Base-by-base conservation (phyloP, 2,329 filamentous ascomycete genomes). In the Verruconis gallopava region DNA sequence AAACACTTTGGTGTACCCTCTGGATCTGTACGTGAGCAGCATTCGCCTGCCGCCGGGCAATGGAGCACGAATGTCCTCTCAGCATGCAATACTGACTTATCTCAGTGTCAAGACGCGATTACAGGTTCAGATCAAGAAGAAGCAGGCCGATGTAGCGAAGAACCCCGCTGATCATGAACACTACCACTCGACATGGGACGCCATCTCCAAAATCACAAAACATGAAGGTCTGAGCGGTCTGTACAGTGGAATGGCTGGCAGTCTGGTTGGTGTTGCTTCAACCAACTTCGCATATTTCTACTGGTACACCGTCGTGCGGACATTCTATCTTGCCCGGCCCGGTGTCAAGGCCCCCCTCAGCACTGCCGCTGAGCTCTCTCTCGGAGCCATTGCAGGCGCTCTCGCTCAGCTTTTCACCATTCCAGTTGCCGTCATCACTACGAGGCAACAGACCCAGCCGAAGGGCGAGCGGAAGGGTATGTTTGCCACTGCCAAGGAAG, bases 241-340 rank as follows among this genome's bases (percentile, higher is more conserved):
- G 5, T 98, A 98, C 55, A 77, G 83, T 40, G 91, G 91, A 46
- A 88, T 98, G 59, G 72, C 77, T 46, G 88, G 89, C 39, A 78
- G 88, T 3, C 69, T 98, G 14, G 66, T 96, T 40, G 91, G 91
- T 42, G 91, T 98, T 25, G 89, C 86, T 1, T 95, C 88, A 19
- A 96, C 89, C 40, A 98, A 98, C 63, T 98, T 98, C 59, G 91
- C 91, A 54, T 98, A 98, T 66, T 98, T 98, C 61, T 98, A 98
- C 67, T 96, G 89, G 88, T 96, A 96, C 61, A 89, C 85, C 4
- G 66, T 91, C 20, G 85, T 95, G 21, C 78, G 91, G 48, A 77
- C 77, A 13, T 62, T 94, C 15, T 96, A 96, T 60, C 63, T 84
- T 50, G 63, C 66, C 14, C 71, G 69, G 18, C 65, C 64, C 50